Evolutionary conservation across 139 green algal species (phyloP).

Genomic region (Nannochloris sp.): DNA sequence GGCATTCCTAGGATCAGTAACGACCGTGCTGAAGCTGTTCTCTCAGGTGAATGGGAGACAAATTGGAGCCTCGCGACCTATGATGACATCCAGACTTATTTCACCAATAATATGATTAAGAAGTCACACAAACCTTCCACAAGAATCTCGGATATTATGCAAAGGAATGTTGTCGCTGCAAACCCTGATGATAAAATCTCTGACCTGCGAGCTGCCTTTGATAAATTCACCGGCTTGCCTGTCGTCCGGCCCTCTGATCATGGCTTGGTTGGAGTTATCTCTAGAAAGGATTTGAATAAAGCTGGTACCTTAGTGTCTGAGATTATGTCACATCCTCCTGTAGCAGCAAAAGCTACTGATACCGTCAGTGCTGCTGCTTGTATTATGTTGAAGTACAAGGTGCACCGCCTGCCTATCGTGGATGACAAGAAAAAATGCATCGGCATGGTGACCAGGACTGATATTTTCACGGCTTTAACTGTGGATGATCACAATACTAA

Average conservation of each 20-base stretch:
- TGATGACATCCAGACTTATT: neutral
- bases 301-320: slow-evolving; percentile 8
- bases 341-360: slow-evolving; percentile 2
- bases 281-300: slow-evolving; percentile 9
- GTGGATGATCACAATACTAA: neutral
- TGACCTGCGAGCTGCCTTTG: neutral
- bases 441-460: slow-evolving; percentile 46
- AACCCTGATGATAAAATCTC: neutral
- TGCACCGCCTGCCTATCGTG: slow-evolving; percentile 45
- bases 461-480: slow-evolving; percentile 44
- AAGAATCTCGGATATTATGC: neutral
- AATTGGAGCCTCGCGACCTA: neutral
- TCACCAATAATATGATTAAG: neutral
- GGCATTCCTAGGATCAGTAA: no score
- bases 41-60: no score
- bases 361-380: slow-evolving; percentile 4
- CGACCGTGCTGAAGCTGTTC: no score
- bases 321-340: slow-evolving; percentile 14
- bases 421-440: slow-evolving; percentile 16
- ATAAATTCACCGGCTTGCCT: neutral
- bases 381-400: slow-evolving; percentile 24
- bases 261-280: slow-evolving; percentile 21
- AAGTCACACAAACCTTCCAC: neutral
- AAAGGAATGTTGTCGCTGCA: neutral
- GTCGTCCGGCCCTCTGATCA: neutral